Evolutionary conservation across 768 basidiomycete species (phyloP), one percentile per base, ranked within the genome.

Genomic region (Chiua virens): DNA sequence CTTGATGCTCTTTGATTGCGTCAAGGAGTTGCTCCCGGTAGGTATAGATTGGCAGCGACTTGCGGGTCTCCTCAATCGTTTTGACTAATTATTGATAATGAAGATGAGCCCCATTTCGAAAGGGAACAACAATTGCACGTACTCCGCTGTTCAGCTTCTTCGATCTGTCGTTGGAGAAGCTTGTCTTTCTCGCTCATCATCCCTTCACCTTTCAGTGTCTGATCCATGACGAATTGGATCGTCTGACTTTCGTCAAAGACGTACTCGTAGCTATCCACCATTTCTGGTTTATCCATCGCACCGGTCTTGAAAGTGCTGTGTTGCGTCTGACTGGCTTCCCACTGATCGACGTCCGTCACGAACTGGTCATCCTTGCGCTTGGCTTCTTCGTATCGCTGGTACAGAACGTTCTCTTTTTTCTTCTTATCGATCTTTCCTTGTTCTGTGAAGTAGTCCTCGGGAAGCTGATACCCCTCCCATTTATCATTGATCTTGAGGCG

Each of bases 171-270:
- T 63, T 95, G 83, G 17, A 99, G 73, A 20, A 92, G 74, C 63
- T 82, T 88, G 55, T 98, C 94, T 52, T 92, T 89, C 11, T 88
- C 84, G 54, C 83, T 89, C 81, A 97, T 79, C 41, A 68, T 80
- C 13, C 80, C 76, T 54, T 80, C 79, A 5, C 87, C 87, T 47
- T 81, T 80, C 61, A 91, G 67, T 8, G 85, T 80, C 43, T 79
- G 73, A 54, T 94, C 94, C 83, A 93, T 85, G 64, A 96, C 87
- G 71, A 96, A 99, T 66, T 91, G 79, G 67, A 99, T 98, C 20
- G 92, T 93, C 72, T 97, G 96, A 61, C 85, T 90, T 69, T 98
- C 97, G 68, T 99, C 97, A 62, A 99, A 98, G 41, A 99, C 96
- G 66, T 94, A 99, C 51, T 98, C 96, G 62, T 96, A 98, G 38